These are phyloP conservation scores for Ganoderma meredithae DNA, from an alignment of 1,284 basidiomycete species.

Conservation along the genomic window DNA sequence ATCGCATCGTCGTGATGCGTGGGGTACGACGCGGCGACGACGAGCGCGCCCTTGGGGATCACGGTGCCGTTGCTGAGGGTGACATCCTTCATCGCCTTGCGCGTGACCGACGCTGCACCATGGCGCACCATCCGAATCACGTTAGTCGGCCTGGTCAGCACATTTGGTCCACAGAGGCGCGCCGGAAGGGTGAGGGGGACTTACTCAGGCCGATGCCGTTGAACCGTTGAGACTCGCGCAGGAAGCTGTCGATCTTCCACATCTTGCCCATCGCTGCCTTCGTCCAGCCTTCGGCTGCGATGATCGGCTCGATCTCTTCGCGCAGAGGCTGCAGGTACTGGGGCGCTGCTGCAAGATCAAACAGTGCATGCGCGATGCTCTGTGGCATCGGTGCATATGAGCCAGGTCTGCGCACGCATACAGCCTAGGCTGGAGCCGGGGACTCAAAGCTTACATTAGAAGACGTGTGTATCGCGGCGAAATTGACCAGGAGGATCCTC, in stretches of 20 bases:
- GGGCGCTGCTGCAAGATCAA: conserved; percentile 50
- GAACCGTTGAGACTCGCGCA: conserved; percentile 54
- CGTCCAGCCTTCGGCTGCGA: conserved; percentile 52
- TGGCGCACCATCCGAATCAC: background rate
- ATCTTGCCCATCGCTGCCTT: conserved; percentile 53
- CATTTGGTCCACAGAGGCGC: too few relatives aligned
- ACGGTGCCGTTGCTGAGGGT: conserved; percentile 52
- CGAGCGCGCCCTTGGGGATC: conserved; percentile 44
- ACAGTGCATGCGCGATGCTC: conserved; percentile 49
- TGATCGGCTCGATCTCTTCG: conserved; percentile 51
- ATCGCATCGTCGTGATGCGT: conserved; percentile 27
- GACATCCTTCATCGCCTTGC: conserved; percentile 47
- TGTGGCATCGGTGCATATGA: conserved; percentile 22
- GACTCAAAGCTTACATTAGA: conserved; percentile 42
- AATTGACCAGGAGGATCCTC: conserved; percentile 53
- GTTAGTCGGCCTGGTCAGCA: too few relatives aligned
- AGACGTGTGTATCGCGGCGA: conserved; percentile 51
- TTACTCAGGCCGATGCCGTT: conserved; percentile 40
- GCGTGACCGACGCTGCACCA: conserved; percentile 42
- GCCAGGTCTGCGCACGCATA: background rate
- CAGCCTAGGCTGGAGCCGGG: background rate
- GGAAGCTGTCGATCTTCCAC: conserved; percentile 59
- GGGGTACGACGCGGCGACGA: conserved; percentile 15
- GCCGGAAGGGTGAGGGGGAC: conserved; percentile 8
- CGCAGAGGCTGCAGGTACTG: conserved; percentile 50